Percentiles rank a stretch among this genome's conserved stretches.
These are phyloP conservation scores for Scenedesmus sp. DNA, from an alignment of 163 green algal genomes.

Conservation along the genomic window DNA sequence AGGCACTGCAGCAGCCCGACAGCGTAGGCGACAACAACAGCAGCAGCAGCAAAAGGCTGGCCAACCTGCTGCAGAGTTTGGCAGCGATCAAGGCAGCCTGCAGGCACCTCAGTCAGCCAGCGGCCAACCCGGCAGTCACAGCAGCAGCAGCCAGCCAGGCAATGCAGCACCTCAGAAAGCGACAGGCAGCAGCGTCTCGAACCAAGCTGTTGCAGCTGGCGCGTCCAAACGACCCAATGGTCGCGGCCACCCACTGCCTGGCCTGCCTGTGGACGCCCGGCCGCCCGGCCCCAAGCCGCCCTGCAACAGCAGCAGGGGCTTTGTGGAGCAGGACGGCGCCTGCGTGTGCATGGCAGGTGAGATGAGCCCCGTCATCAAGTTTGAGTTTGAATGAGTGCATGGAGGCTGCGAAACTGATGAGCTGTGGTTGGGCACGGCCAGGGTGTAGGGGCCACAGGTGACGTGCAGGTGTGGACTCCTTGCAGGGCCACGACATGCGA, in stretches of 20 bases:
- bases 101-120: not conserved
- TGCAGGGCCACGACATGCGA: too few species aligned
- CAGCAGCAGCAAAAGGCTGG: not conserved
- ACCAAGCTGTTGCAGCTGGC: not conserved
- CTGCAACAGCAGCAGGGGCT: constrained; percentile 15
- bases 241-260: not conserved
- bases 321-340: not conserved
- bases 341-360: constrained; percentile 15
- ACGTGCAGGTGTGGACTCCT: too few species aligned
- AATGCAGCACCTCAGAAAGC: not conserved
- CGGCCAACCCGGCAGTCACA: not conserved
- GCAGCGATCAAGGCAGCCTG: not conserved
- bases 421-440: too few species aligned
- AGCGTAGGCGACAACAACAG: not conserved
- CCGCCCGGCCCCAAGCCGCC: not conserved
- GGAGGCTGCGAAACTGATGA: too few species aligned
- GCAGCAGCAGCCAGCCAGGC: not conserved
- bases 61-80: too few species aligned
- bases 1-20: not conserved
- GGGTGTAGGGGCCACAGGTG: too few species aligned
- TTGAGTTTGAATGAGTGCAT: too few species aligned
- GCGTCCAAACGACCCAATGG: not conserved
- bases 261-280: not conserved
- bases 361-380: too few species aligned
- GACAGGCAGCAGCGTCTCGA: not conserved